Evolutionary conservation across 768 basidiomycete genomes (phyloP), one percentile per base, ranked within the genome.

Genomic region (Gloeophyllum trabeum): DNA sequence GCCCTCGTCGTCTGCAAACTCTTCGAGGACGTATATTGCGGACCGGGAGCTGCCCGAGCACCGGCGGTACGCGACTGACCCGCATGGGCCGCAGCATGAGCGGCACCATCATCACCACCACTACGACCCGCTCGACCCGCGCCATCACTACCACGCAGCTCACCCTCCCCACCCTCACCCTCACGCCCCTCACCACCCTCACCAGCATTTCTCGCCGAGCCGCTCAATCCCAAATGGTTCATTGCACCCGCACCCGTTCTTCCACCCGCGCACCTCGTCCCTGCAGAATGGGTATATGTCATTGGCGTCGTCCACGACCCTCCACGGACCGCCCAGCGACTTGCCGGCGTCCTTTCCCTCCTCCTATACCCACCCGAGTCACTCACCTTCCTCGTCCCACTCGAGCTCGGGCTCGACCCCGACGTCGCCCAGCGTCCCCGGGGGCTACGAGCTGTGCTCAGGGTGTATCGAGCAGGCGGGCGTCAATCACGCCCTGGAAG

Each of bases 381-480:
- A 42, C 42, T 5, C 36, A 32, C 19, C 44, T 7, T 22, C 30
- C 19, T 48, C 47, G 10, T 46, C 51, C 4, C 46, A 50, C 5
- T 44, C 46, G 10, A 53, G 47, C 37, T 45, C 52, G 10, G 48
- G 54, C 3, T 40, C 43, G 2, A 42, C 47, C 10, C 46, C 47
- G 6, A 22, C 43, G 12, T n/a, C 30, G 3, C 43, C 48, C 16
- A 28, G 40, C 10, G 35, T 26, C 5, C 42, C 26, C 6, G n/a
- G 18, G 5, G 91, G 90, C 1, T 94, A 82, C 54, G 92, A 96
- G 57, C 75, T 96, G 23, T 97, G 92, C 57, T 68, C 76, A 0
- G 69, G 64, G 4, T 97, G 92, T 54, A 69, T 97, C 30, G 82
- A 86, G 54, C 63, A 69, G 5, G 79, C 75, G 18, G 92, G 92